Conservation (phyloP, 2,329 filamentous ascomycete species). For the Cercospora janseana region DNA sequence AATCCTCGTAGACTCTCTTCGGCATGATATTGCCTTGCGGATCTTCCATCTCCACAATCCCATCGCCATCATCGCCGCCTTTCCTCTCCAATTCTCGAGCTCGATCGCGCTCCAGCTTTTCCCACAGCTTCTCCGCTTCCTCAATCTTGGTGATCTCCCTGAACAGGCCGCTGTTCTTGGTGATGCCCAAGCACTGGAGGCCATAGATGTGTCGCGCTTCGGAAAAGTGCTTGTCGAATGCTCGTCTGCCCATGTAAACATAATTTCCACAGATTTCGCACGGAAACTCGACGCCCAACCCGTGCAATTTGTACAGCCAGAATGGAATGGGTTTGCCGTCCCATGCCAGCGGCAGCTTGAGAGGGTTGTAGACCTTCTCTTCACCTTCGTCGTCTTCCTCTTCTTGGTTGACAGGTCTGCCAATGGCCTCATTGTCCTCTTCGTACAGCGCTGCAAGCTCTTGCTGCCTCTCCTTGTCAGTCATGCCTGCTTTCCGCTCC, state of each 20-base stretch:
- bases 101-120: conserved; percentile 85
- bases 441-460: conserved; percentile 85
- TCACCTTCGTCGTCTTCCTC: conserved; percentile 64
- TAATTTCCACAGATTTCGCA: conserved; percentile 98
- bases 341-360: conserved; percentile 95
- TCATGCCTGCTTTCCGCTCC: conserved; percentile 96
- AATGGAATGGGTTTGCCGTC: conserved; percentile 98
- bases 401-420: conserved; percentile 49
- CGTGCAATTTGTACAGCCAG: conserved; percentile 97
- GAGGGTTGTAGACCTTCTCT: conserved; percentile 91
- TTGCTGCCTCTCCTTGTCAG: conserved; percentile 88
- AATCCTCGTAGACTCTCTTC: conserved; percentile 93
- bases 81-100: conserved; percentile 72
- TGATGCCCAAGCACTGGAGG: conserved; percentile 89
- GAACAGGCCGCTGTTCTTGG: conserved; percentile 77
- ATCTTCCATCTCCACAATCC: conserved; percentile 97
- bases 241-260: conserved; percentile 95
- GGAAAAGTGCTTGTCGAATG: conserved; percentile 98
- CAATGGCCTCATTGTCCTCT: conserved; percentile 57
- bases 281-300: conserved; percentile 87
- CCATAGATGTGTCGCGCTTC: conserved; percentile 92
- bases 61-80: conserved; percentile 51
- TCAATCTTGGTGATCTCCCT: conserved; percentile 91
- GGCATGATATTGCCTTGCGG: conserved; percentile 98
- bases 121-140: conserved; percentile 84